A percentile compares a stretch with the other conserved stretches of the same genome.
Conservation (phyloP, 2,329 filamentous ascomycete species). For the Penicillium sp. region DNA sequence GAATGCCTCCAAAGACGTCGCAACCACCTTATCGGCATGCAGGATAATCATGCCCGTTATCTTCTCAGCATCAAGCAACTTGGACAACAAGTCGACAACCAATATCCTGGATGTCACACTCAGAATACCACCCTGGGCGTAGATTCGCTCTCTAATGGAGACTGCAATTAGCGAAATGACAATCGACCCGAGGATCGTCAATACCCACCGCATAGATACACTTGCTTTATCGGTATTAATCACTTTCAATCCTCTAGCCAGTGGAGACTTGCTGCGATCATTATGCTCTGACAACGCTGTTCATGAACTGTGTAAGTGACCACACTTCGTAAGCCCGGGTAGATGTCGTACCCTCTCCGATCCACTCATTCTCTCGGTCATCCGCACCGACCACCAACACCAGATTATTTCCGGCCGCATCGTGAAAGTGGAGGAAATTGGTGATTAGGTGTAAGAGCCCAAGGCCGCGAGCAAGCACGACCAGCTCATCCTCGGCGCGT, state of each 20-base stretch:
- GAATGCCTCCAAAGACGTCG: slow-evolving; percentile 90
- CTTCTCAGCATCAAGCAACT: slow-evolving; percentile 73
- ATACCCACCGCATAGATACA: slow-evolving; percentile 63
- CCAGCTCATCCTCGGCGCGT: slow-evolving; percentile 86
- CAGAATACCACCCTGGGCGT: slow-evolving; percentile 83
- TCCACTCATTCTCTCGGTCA: slow-evolving; percentile 93
- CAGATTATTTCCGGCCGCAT: slow-evolving; percentile 91
- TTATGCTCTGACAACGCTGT: slow-evolving; percentile 87
- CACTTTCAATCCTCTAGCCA: slow-evolving; percentile 80
- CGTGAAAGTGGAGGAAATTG: slow-evolving; percentile 96
- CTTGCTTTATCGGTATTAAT: slow-evolving; percentile 95
- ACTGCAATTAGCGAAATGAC: slow-evolving; percentile 20
- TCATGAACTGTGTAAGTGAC: neutral
- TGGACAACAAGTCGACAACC: slow-evolving; percentile 88
- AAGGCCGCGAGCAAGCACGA: slow-evolving; percentile 86
- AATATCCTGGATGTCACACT: slow-evolving; percentile 95
- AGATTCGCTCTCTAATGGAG: slow-evolving; percentile 75
- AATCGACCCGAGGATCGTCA: neutral
- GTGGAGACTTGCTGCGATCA: slow-evolving; percentile 78
- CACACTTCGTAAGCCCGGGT: neutral
- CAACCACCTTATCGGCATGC: slow-evolving; percentile 79
- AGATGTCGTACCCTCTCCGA: slow-evolving; percentile 67
- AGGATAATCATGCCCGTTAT: slow-evolving; percentile 85
- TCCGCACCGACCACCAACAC: slow-evolving; percentile 86
- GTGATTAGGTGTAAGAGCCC: slow-evolving; percentile 88